A percentile compares a stretch with the other conserved stretches of the same genome.
These are phyloP conservation scores for Cryptococcus maquisensis DNA, from an alignment of 1,284 basidiomycete genomes.

Conservation along the genomic window DNA sequence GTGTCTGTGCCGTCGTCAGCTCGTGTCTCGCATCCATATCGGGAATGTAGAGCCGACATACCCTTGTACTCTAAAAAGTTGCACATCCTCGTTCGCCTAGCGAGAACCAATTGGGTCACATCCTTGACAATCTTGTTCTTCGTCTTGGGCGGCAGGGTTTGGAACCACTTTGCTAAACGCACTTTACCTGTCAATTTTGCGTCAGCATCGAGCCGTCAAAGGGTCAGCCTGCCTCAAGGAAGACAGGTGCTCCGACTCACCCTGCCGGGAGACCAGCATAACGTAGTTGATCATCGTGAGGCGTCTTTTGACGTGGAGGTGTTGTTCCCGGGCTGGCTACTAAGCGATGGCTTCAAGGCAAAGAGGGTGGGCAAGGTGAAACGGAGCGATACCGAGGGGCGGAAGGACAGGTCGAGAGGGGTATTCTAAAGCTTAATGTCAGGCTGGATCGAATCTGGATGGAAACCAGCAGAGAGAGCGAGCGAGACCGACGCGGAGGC, in stretches of 20 bases:
- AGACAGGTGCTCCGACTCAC: slow-evolving; percentile 50
- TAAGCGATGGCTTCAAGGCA: too few relatives aligned
- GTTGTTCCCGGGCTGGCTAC: too few relatives aligned
- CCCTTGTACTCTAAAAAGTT: slow-evolving; percentile 99
- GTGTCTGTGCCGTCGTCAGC: slow-evolving; percentile 57
- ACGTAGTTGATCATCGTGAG: slow-evolving; percentile 73
- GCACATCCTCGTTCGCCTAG: slow-evolving; percentile 95
- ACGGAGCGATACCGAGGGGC: too few relatives aligned
- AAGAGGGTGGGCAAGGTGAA: too few relatives aligned
- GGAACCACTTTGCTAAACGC: slow-evolving; percentile 97
- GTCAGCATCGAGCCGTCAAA: slow-evolving; percentile 1
- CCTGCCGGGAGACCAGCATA: slow-evolving; percentile 89
- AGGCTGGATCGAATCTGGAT: too few relatives aligned
- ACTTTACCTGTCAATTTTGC: slow-evolving; percentile 77
- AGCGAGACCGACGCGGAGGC: too few relatives aligned
- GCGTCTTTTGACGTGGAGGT: too few relatives aligned
- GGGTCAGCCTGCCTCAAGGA: background rate
- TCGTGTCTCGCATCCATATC: background rate
- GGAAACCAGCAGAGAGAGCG: too few relatives aligned
- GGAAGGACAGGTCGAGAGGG: too few relatives aligned
- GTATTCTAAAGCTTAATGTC: too few relatives aligned
- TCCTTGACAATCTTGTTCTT: slow-evolving; percentile 99
- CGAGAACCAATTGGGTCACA: slow-evolving; percentile 95
- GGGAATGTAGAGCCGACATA: slow-evolving; percentile 41
- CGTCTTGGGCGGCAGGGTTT: slow-evolving; percentile 85